Evolutionary conservation across 2,329 filamentous ascomycete species (phyloP), one percentile per base, ranked within the genome.

Genomic region (Aspergillus tanneri): DNA sequence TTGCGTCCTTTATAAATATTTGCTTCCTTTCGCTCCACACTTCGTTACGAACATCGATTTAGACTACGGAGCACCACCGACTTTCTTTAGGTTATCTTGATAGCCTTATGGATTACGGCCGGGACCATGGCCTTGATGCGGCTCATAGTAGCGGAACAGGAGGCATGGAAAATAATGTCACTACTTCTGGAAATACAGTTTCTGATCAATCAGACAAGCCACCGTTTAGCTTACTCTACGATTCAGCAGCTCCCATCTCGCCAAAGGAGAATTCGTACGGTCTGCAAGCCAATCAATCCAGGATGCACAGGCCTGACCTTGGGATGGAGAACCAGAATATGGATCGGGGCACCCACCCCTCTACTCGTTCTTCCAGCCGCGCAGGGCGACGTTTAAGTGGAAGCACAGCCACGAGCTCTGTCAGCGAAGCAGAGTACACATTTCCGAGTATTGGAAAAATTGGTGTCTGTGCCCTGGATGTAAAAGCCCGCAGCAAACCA

Each of bases 401-500:
- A 19, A 93, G 88, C 68, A 91, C 87, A 30, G 85, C 78, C n/a
- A 82, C 85, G 30, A 93, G 87, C 71, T 93, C 86, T 65, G 83
- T 88, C 53, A 93, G 88, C 62, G 70, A 73, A 50, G 27, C 57
- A 28, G 88, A 92, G 46, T 76, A 57, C 21, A 57, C 58, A 51
- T 50, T 55, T 16, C 54, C 67, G 4, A 72, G 70, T 14, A 72
- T 83, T 52, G 84, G 84, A 52, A 80, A 77, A 49, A 96, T 99
- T 63, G 93, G 93, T 43, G 90, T 99, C 8, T 99, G 93, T 68
- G 95, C 93, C 18, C 77, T 99, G 49, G 93, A 99, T 72, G 82
- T 92, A 59, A 99, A 99, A 74, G 93, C 93, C 27, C 83, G 93
- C 62, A 96, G 91, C 77, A 97, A 97, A 71, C 93, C 93, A 1